Base-by-base conservation (phyloP, 2,329 filamentous ascomycete species). In the Ophiobolus disseminans region DNA sequence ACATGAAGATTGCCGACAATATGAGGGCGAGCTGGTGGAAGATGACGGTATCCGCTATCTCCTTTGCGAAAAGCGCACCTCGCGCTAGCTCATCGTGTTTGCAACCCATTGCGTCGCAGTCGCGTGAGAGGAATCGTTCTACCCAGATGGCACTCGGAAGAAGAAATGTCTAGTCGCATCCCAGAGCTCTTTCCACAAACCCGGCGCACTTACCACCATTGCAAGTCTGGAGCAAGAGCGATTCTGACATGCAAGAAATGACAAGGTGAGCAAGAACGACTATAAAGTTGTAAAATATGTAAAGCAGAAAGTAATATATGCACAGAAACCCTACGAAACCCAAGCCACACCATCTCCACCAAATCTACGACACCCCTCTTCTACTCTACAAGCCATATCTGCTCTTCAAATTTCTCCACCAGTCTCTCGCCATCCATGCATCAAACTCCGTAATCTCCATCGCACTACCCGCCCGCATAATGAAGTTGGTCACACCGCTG, bases 11-110 rank as follows among this genome's bases (percentile, higher is more conserved):
- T 11, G 77, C 80, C 30, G 76, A 79, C 34, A 86, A 66, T 41
- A 81, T 76, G 36, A 85, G 75, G 48, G 80, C 80, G 21, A 86
- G 71, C 21, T 78, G 69, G 63, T 86, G 83, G 60, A 85, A 85
- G 25, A 79, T 82, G 53, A 83, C 65, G 4, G 14, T 10, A 2
- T 19, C 26, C 9, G 14, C 16, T 9, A 31, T 16, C 16, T 7
- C 3, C 10, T 21, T 3, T n/a, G 30, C 23, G 17, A 40, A 30
- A 7, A 30, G 13, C 9, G 37, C n/a, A 39, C 14, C 7, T 26
- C 5, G 21, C 22, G 21, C 23, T 14, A 9, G 4, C 3, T 17
- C 32, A 36, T 20, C 21, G n/a, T n/a, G n/a, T 36, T 36, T 17
- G 16, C 20, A 20, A 13, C 9, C 37, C 21, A 13, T 31, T n/a